Base-by-base conservation (phyloP, 2,329 filamentous ascomycete species). In the Aspergillus costaricaensis region DNA sequence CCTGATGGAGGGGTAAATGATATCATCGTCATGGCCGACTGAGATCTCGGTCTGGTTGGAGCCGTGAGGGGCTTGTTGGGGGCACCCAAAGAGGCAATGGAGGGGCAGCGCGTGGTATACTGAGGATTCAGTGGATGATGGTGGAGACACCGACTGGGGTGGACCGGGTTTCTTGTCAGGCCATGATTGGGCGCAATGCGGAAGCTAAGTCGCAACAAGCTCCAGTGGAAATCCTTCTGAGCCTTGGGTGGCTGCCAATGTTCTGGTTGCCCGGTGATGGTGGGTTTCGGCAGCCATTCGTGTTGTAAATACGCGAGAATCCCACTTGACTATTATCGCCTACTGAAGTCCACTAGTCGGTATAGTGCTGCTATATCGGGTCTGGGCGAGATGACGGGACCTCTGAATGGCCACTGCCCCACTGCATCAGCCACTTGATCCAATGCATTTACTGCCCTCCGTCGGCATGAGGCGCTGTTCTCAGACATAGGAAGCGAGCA, bases 121-220 rank as follows among this genome's bases (percentile, higher is more conserved):
- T 30, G 27, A n/a, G n/a, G n/a, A n/a, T n/a, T n/a, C n/a, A n/a
- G n/a, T n/a, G n/a, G n/a, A n/a, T n/a, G n/a, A n/a, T n/a, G n/a
- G n/a, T n/a, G n/a, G n/a, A n/a, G n/a, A n/a, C n/a, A n/a, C n/a
- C n/a, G n/a, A n/a, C n/a, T n/a, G n/a, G n/a, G n/a, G 12, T 48
- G 44, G 43, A 48, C 23, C 8, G 44, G 44, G 5, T 8, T 25
- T 15, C 19, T 27, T 48, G 44, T 19, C 19, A 14, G 15, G 19
- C 6, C 1, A 1, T 48, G 21, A 49, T 49, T 49, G 47, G 47
- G 2, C 47, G 2, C 1, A 2, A 30, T 0, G 21, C 23, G 23
- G 47, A 27, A 49, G 47, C 47, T 49, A 49, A 49, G 47, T n/a
- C 47, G 47, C 4, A 25, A 49, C 47, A 49, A 49, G 47, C 47